Base-by-base conservation (phyloP, 108 stramenopile species). In the Discostella pseudostelligera region DNA sequence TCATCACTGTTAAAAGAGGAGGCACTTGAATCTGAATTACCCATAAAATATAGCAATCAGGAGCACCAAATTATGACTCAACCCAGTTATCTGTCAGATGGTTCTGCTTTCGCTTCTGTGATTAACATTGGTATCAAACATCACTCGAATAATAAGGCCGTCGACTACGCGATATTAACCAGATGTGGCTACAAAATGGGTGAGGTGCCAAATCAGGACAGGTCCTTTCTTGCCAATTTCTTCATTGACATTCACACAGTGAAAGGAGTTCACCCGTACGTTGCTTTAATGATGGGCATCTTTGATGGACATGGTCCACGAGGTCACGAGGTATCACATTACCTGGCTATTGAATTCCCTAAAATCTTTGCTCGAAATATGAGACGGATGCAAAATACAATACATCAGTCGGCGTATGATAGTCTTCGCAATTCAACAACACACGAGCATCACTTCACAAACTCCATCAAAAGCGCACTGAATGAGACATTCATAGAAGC, bases 291-390 rank as follows among this genome's bases (percentile, higher is more conserved):
- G 1, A 76, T 84, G 66, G 83, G 82, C 14, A 70, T 88, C 3
- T 86, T 88, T 58, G 90, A 91, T 69, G 90, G 90, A n/a, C 90
- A 91, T 56, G 87, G 87, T 14, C 44, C 48, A 16, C 45, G 62
- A 25, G 90, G 90, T 21, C 90, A 91, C 50, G 60, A 71, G 22
- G 80, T 84, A 9, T 78, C 90, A 5, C 65, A 80, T 40, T 71
- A 78, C 62, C 60, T 82, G 1, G 75, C 74, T 12, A 37, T 72
- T 29, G 77, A 81, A 47, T 36, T 90, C 8, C 86, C 89, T 12
- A 26, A 62, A 50, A 37, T 56, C 5, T 70, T 90, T 49, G 69
- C 83, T 9, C 39, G 53, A 8, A 76, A 69, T 12, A 60, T 87
- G 45, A 58, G 46, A 36, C 58, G 59, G 47, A 62, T 69, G 25